These are phyloP conservation scores for Metarhizium rileyi DNA, from an alignment of 2,329 filamentous ascomycete genomes.

Conservation along the genomic window DNA sequence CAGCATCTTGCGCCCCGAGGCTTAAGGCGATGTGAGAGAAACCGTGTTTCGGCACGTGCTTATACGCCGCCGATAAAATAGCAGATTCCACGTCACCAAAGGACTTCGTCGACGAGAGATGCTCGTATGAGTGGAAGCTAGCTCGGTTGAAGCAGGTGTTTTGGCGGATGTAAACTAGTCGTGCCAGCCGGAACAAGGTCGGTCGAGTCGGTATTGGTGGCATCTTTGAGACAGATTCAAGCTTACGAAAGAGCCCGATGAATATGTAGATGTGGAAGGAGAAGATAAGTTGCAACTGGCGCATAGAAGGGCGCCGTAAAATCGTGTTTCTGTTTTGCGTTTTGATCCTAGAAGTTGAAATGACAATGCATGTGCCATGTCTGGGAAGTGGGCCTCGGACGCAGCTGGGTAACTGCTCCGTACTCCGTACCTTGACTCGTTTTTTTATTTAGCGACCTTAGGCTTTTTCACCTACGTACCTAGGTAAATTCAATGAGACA, in stretches of 20 bases:
- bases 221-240: not conserved
- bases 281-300: too few relatives aligned
- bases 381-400: too few relatives aligned
- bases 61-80: slow-evolving; percentile 74
- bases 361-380: too few relatives aligned
- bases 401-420: too few relatives aligned
- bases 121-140: slow-evolving; percentile 65
- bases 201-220: not conserved
- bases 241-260: not conserved
- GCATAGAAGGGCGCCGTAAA: too few relatives aligned
- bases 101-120: slow-evolving; percentile 44
- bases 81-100: slow-evolving; percentile 61
- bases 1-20: slow-evolving; percentile 71
- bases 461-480: too few relatives aligned
- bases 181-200: not conserved
- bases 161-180: not conserved
- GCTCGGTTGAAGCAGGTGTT: slow-evolving; percentile 2
- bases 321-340: not conserved
- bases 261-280: not conserved
- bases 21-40: slow-evolving; percentile 68
- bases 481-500: too few relatives aligned
- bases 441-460: too few relatives aligned
- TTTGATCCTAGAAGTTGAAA: not conserved
- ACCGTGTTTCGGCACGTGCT: slow-evolving; percentile 69
- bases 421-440: too few relatives aligned